Evolutionary conservation across 306 rosid genomes (phyloP).

Genomic region (Quercus ilex): DNA sequence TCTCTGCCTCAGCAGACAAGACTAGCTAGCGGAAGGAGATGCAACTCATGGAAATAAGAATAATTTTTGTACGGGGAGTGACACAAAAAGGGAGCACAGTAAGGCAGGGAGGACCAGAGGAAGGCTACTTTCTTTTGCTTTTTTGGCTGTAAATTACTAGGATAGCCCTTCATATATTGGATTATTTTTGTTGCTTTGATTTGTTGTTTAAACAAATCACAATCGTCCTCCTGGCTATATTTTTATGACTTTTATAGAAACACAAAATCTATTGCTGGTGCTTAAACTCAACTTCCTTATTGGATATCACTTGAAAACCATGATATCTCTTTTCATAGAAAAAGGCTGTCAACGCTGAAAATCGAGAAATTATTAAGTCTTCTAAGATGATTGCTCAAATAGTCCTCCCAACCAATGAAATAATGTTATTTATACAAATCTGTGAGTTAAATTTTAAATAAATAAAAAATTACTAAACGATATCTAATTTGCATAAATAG

Average conservation of each 20-base stretch:
- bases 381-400: accelerated
- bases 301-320: no score
- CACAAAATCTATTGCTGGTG: no score
- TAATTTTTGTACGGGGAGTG: constrained; percentile 13
- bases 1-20: constrained; percentile 5
- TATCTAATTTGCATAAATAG: no score
- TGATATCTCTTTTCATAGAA: no score
- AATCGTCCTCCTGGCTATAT: not conserved
- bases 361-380: accelerated
- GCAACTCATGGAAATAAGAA: constrained; percentile 6
- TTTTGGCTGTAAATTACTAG: not conserved
- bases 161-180: not conserved
- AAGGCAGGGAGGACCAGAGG: not conserved
- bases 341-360: no score
- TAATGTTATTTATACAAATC: accelerated
- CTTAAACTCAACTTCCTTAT: no score
- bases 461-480: no score
- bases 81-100: constrained; percentile 4
- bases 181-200: not conserved
- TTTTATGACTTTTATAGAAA: no score
- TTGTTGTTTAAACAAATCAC: not conserved
- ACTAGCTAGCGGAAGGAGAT: constrained; percentile 17
- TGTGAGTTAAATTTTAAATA: no score
- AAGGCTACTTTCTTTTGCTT: not conserved
- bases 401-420: accelerated